Conservation (phyloP, 371 early-diverging fungal species). For the Astathelohania contejeani region DNA sequence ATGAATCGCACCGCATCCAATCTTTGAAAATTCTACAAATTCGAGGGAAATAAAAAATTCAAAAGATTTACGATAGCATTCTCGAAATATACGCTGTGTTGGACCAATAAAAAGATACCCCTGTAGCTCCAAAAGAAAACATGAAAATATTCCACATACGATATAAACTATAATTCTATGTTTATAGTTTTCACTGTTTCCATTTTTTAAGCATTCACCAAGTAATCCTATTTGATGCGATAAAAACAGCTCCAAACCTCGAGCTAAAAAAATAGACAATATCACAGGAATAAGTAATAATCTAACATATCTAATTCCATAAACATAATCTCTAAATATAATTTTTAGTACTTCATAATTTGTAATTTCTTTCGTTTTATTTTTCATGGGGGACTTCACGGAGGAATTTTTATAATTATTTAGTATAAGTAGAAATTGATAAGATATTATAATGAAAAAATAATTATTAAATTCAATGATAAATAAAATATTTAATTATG, state of each 20-base stretch:
- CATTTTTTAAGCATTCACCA: not conserved
- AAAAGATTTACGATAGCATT: conserved; percentile 17
- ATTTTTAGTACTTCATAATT: not conserved
- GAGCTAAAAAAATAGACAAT: conserved; percentile 2
- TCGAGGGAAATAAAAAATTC: conserved; percentile 25
- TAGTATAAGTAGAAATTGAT: no score
- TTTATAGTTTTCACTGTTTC: conserved; percentile 3
- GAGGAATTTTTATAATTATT: no score
- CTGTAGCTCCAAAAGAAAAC: conserved; percentile 15
- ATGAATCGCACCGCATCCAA: conserved; percentile 41
- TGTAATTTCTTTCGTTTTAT: not conserved
- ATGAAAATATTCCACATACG: conserved; percentile 1
- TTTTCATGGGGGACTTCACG: no score
- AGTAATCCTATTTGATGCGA: not conserved
- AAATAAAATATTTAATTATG: no score
- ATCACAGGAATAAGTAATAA: not conserved
- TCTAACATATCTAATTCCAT: not conserved
- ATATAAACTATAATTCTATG: not conserved
- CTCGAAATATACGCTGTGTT: conserved; percentile 32
- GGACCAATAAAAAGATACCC: conserved; percentile 28
- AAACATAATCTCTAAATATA: not conserved
- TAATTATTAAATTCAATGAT: no score
- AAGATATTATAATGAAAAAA: no score
- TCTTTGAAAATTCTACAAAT: conserved; percentile 13
- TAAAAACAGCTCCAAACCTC: conserved; percentile 7